phyloP scores from a whole-genome alignment of 192 early-diverging fungal species.

The Mortierella antarctica region DNA sequence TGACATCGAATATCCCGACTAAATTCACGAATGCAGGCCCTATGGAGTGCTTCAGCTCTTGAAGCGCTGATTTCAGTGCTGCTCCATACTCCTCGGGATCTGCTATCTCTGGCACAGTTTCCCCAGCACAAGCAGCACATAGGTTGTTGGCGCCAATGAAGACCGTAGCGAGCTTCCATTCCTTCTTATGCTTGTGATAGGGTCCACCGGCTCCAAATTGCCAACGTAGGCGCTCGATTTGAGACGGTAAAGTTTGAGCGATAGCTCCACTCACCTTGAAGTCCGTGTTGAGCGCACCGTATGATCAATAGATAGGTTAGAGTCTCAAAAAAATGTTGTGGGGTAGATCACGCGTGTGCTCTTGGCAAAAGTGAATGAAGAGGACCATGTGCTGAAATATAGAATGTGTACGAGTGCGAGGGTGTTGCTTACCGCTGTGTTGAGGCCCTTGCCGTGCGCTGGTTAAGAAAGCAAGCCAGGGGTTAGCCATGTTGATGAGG shows the following conservation, averaged over 20 bases:
- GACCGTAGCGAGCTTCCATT: slow-evolving; percentile 65
- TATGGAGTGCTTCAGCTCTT: slow-evolving; percentile 50
- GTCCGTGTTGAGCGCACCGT: background rate
- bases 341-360: slow-evolving; percentile 14
- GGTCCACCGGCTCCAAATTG: slow-evolving; percentile 26
- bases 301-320: background rate
- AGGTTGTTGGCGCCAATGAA: slow-evolving; percentile 70
- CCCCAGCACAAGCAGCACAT: slow-evolving; percentile 55
- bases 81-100: slow-evolving; percentile 58
- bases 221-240: slow-evolving; percentile 50
- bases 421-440: slow-evolving; percentile 57
- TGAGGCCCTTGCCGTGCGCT: slow-evolving; percentile 59
- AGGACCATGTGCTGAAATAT: background rate
- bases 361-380: slow-evolving; percentile 13
- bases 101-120: slow-evolving; percentile 49
- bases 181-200: slow-evolving; percentile 51
- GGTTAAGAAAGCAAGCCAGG: background rate
- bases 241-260: slow-evolving; percentile 49
- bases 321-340: background rate
- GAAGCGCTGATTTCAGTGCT: slow-evolving; percentile 45
- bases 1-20: slow-evolving; percentile 62
- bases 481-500: background rate
- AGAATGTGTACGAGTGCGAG: background rate
- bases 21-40: slow-evolving; percentile 64
- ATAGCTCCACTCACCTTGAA: slow-evolving; percentile 63